These are phyloP conservation scores for Ceratocystiopsis brevicomis DNA, from an alignment of 2,329 filamentous ascomycete genomes.

Conservation along the genomic window DNA sequence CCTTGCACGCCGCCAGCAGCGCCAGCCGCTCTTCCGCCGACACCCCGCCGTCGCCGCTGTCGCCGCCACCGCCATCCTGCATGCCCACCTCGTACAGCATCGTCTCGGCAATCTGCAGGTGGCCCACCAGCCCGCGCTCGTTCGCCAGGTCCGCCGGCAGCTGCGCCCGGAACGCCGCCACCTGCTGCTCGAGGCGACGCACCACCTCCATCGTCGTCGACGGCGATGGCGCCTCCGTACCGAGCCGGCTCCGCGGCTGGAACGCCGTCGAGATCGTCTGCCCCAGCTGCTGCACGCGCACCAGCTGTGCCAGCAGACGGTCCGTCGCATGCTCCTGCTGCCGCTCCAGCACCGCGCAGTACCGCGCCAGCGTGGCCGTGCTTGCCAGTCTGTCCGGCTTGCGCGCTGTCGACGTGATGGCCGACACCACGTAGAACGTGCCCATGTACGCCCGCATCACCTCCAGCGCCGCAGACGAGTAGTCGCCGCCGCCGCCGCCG, in stretches of 20 bases:
- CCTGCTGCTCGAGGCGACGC: too few relatives aligned
- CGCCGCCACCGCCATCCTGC: slow-evolving; percentile 16
- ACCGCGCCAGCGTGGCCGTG: slow-evolving; percentile 23
- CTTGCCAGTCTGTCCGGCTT: slow-evolving; percentile 29
- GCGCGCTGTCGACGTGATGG: slow-evolving; percentile 23
- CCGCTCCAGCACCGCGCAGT: slow-evolving; percentile 23
- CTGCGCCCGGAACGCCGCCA: too few relatives aligned
- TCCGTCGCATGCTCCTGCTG: slow-evolving; percentile 25
- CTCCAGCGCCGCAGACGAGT: slow-evolving; percentile 12
- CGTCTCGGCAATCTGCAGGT: slow-evolving; percentile 25
- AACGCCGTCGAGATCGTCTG: slow-evolving; percentile 25
- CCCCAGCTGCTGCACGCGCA: slow-evolving; percentile 27
- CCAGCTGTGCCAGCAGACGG: slow-evolving; percentile 24
- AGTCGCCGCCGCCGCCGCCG: neutral
- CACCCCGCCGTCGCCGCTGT: slow-evolving; percentile 12
- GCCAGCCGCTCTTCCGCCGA: slow-evolving; percentile 21
- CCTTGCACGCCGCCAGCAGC: slow-evolving; percentile 26
- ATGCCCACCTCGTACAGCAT: slow-evolving; percentile 29
- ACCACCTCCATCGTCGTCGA: too few relatives aligned
- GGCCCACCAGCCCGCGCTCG: slow-evolving; percentile 16
- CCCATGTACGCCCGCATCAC: slow-evolving; percentile 28
- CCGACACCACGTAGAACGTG: slow-evolving; percentile 30
- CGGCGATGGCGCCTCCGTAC: too few relatives aligned
- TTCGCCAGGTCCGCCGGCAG: too few relatives aligned
- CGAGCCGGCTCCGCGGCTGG: too few relatives aligned